Conservation (phyloP, 2,329 filamentous ascomycete species). For the Beauveria varroae region DNA sequence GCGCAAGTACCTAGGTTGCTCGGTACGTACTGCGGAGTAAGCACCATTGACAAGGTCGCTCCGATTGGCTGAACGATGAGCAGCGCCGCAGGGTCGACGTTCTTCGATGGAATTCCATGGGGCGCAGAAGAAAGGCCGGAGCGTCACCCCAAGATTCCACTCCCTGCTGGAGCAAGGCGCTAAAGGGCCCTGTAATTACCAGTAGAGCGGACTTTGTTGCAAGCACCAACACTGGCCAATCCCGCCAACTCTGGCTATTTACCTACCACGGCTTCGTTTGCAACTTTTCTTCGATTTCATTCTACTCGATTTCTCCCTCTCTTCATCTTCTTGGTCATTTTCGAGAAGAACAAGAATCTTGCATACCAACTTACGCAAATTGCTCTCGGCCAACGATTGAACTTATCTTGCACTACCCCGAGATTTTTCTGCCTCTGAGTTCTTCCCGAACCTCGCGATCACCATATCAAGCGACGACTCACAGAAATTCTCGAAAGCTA, state of each 20-base stretch:
- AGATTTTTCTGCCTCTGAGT: too few relatives aligned
- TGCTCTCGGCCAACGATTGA: too few relatives aligned
- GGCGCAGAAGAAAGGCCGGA: constrained; percentile 22
- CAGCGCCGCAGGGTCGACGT: constrained; percentile 33
- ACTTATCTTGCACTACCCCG: not conserved
- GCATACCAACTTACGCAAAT: too few relatives aligned
- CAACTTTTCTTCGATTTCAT: too few relatives aligned
- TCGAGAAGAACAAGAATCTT: too few relatives aligned
- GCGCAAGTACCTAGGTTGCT: not conserved
- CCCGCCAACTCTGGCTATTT: not conserved
- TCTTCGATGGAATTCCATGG: constrained; percentile 37
- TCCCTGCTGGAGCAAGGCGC: not conserved
- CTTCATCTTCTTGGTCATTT: too few relatives aligned
- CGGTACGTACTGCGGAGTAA: not conserved
- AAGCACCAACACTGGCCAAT: not conserved
- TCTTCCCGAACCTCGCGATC: not conserved
- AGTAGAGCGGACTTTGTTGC: too few relatives aligned
- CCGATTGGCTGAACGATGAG: constrained; percentile 11
- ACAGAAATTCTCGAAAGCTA: not conserved
- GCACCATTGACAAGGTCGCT: not conserved
- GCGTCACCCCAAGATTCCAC: too few relatives aligned
- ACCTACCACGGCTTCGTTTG: too few relatives aligned
- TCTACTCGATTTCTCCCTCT: too few relatives aligned
- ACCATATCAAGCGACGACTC: not conserved
- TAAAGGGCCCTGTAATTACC: not conserved